Evolutionary conservation across 768 basidiomycete species (phyloP), one percentile per base, ranked within the genome.

Genomic region (Tulasnella calospora): DNA sequence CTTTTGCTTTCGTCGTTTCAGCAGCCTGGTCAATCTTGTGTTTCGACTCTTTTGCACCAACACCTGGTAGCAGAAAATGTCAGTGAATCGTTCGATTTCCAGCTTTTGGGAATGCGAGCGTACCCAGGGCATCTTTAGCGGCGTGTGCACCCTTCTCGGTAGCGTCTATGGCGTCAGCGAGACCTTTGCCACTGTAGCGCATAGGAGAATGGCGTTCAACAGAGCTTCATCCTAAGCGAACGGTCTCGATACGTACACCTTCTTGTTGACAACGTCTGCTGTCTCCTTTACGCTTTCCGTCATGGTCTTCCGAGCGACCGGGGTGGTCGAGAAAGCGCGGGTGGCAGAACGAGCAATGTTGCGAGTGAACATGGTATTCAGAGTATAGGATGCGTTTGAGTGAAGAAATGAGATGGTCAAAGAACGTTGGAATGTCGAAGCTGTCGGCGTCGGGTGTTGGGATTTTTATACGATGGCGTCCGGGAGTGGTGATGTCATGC

Each of bases 231-330:
- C n/a, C 19, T 41, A 10, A n/a, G 7, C 3, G 13, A 72, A 47
- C 21, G 27, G 15, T 27, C 33, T 0, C 3, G 71, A 72, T 76
- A 78, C 77, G 23, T 55, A 78, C 77, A 78, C 70, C 36, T 78
- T 78, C 77, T 78, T 78, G 77, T 78, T 78, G 30, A 78, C 77
- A 30, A 44, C 71, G 33, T 78, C 77, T 17, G 77, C 77, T 4
- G 77, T 72, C 44, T 78, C 77, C 55, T 78, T 78, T 6, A 78
- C 70, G 41, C 67, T 33, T 23, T 78, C 77, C n/a, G 51, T 55
- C 27, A 55, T 55, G 30, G 67, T 72, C 70, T 78, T 78, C 13
- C 77, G 77, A 44, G 77, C 69, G 35, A 55, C 77, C 8, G 71
- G 69, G n/a, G 77, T 71, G n/a, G 77, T 78, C 21, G 77, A 78